Evolutionary conservation across 148 eudicot species (phyloP).

Genomic region (Chenopodium quinoa): DNA sequence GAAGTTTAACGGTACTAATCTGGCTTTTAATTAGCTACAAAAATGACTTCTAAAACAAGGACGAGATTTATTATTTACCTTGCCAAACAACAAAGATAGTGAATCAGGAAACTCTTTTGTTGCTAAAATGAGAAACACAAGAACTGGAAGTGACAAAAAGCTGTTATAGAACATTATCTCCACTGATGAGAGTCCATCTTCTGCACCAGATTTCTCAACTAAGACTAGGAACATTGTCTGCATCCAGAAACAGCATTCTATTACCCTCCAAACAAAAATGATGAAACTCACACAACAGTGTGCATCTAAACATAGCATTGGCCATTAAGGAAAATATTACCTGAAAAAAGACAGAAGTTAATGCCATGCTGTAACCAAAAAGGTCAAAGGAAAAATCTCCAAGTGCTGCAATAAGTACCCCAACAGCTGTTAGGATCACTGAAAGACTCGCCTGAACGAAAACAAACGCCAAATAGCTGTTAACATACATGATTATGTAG

Average conservation of each 20-base stretch:
- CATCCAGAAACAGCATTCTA: constrained; percentile 27
- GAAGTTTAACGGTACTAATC: neutral
- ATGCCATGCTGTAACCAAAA: constrained; percentile 86
- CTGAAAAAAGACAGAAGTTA: constrained; percentile 94
- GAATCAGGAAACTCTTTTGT: constrained; percentile 90
- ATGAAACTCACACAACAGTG: neutral
- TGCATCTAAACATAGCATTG: constrained; percentile 4
- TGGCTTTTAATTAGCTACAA: neutral
- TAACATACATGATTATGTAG: neutral
- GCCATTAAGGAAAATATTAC: constrained; percentile 25
- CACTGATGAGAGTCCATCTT: constrained; percentile 90
- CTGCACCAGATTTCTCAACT: constrained; percentile 96
- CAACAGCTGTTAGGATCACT: constrained; percentile 82
- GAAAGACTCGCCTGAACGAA: constrained; percentile 70
- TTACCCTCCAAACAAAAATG: constrained; percentile 7
- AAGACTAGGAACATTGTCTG: constrained; percentile 98
- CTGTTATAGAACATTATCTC: constrained; percentile 98
- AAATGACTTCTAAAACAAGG: neutral
- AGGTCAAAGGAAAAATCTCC: constrained; percentile 97
- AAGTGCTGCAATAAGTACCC: constrained; percentile 85
- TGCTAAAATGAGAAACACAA: constrained; percentile 68
- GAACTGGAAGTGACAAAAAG: constrained; percentile 80
- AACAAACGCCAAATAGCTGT: neutral
- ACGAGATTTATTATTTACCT: constrained; percentile 45
- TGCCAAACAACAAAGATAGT: constrained; percentile 54